These are phyloP conservation scores for Leucocoprinus sp. DNA, from an alignment of 768 basidiomycete species.

Conservation along the genomic window DNA sequence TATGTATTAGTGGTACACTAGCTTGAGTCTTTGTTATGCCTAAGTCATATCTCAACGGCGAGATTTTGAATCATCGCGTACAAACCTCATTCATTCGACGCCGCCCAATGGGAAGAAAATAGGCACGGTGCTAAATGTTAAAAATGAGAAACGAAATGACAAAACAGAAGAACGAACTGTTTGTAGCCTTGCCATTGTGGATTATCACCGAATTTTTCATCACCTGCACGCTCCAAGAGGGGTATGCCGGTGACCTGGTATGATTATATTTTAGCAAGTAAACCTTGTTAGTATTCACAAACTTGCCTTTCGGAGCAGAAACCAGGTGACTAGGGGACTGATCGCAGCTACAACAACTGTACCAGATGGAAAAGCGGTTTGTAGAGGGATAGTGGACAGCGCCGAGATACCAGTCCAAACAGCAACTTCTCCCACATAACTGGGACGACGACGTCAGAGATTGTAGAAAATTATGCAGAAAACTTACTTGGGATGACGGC, in stretches of 20 bases:
- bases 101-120: constrained; percentile 41
- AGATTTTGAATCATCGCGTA: too few relatives aligned
- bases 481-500: constrained; percentile 66
- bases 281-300: too few relatives aligned
- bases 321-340: constrained; percentile 60
- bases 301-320: constrained; percentile 39
- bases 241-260: constrained; percentile 61
- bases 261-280: background rate
- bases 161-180: constrained; percentile 26
- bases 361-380: constrained; percentile 33
- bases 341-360: constrained; percentile 38
- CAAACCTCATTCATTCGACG: background rate
- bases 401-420: constrained; percentile 64
- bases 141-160: background rate
- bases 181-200: constrained; percentile 53
- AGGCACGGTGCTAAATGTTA: constrained; percentile 21
- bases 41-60: too few relatives aligned
- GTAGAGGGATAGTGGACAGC: constrained; percentile 42
- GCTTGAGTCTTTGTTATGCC: background rate
- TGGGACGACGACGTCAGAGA: constrained; percentile 17
- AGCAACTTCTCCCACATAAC: constrained; percentile 67
- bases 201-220: constrained; percentile 49
- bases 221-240: constrained; percentile 48
- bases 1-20: background rate
- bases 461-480: background rate